Evolutionary conservation across 257 asterid species (phyloP).

Genomic region (Nicotiana noctiflora): DNA sequence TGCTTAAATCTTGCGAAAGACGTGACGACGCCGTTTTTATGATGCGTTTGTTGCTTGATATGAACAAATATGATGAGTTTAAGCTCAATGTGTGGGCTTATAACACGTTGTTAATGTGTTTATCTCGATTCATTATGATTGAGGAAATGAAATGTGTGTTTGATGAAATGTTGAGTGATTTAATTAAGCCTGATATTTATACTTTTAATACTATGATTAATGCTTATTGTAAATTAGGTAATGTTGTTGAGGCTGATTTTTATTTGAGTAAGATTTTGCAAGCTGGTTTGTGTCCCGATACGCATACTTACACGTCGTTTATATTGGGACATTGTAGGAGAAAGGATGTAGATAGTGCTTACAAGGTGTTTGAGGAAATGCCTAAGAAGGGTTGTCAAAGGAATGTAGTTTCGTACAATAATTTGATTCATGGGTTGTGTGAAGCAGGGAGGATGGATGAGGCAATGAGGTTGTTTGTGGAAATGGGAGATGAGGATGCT

Average conservation of each 20-base stretch:
- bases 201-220: slow-evolving; percentile 68
- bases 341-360: slow-evolving; percentile 47
- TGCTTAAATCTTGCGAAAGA: slow-evolving; percentile 46
- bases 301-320: slow-evolving; percentile 66
- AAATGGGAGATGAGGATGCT: slow-evolving; percentile 44
- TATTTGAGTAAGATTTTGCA: slow-evolving; percentile 48
- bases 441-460: slow-evolving; percentile 48
- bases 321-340: slow-evolving; percentile 69
- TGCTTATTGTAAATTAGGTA: slow-evolving; percentile 61
- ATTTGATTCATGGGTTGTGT: slow-evolving; percentile 67
- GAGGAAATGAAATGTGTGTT: slow-evolving; percentile 55
- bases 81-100: slow-evolving; percentile 43
- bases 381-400: slow-evolving; percentile 49
- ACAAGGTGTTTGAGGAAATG: slow-evolving; percentile 43
- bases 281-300: slow-evolving; percentile 59
- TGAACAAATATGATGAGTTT: slow-evolving; percentile 33
- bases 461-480: slow-evolving; percentile 38
- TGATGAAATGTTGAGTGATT: slow-evolving; percentile 49
- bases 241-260: slow-evolving; percentile 45
- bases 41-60: slow-evolving; percentile 29
- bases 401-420: slow-evolving; percentile 59
- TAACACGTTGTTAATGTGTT: slow-evolving; percentile 48
- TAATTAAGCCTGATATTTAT: slow-evolving; percentile 57
- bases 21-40: slow-evolving; percentile 31
- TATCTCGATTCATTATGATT: slow-evolving; percentile 47